Conservation (phyloP, 2,329 filamentous ascomycete species). For the Alternaria postmessia region DNA sequence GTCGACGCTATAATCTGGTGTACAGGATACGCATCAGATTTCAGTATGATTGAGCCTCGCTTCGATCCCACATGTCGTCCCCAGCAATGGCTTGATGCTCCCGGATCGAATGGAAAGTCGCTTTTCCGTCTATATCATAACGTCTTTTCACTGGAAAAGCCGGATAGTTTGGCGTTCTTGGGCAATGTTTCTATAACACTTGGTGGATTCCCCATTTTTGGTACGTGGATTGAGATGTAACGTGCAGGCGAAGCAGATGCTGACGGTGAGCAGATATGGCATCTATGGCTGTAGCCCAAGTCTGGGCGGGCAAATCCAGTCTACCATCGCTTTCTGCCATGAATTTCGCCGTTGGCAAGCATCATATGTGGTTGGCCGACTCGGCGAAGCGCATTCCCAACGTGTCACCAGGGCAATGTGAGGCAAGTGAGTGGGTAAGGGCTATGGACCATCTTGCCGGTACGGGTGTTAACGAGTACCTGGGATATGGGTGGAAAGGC, state of each 20-base stretch:
- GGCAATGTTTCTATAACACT: slow-evolving; percentile 51
- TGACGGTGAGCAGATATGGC: slow-evolving; percentile 48
- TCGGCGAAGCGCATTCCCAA: slow-evolving; percentile 46
- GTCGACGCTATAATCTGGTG: slow-evolving; percentile 49
- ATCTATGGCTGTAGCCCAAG: slow-evolving; percentile 56
- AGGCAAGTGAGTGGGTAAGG: slow-evolving; percentile 43
- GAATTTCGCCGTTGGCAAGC: slow-evolving; percentile 13
- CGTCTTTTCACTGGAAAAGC: slow-evolving; percentile 55
- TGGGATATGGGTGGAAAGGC: slow-evolving; percentile 53
- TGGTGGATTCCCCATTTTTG: slow-evolving; percentile 35
- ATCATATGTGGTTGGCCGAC: slow-evolving; percentile 37
- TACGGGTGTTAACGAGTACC: slow-evolving; percentile 51
- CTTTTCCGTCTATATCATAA: slow-evolving; percentile 55
- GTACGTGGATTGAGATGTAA: not conserved
- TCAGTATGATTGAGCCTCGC: slow-evolving; percentile 34
- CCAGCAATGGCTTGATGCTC: slow-evolving; percentile 22
- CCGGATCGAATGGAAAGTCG: slow-evolving; percentile 37
- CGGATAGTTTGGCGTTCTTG: slow-evolving; percentile 56
- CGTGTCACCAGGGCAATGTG: slow-evolving; percentile 34
- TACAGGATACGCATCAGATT: slow-evolving; percentile 47
- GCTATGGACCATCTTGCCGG: slow-evolving; percentile 57
- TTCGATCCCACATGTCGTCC: slow-evolving; percentile 30
- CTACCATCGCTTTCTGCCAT: slow-evolving; percentile 53
- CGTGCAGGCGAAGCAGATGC: not conserved
- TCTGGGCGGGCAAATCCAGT: slow-evolving; percentile 52